These are phyloP conservation scores for Coemansia sp. DNA, from an alignment of 192 early-diverging fungal genomes.

Conservation along the genomic window DNA sequence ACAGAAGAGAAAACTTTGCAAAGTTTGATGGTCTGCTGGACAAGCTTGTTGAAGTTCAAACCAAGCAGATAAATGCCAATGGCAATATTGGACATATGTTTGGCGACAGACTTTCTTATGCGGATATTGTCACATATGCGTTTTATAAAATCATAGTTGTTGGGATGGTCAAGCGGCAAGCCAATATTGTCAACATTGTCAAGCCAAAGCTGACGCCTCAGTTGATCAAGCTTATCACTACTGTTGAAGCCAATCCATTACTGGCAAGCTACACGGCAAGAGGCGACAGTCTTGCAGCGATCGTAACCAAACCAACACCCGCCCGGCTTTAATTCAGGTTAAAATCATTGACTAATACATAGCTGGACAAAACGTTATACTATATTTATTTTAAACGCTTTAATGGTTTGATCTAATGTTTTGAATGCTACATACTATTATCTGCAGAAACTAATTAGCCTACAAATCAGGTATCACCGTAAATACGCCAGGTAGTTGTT, in stretches of 20 bases:
- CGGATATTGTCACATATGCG: conserved; percentile 34
- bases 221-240: conserved; percentile 22
- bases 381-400: too few relatives aligned
- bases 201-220: conserved; percentile 25
- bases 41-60: conserved; percentile 34
- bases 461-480: too few relatives aligned
- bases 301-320: neutral
- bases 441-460: too few relatives aligned
- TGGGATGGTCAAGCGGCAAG: neutral
- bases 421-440: too few relatives aligned
- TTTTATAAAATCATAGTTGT: conserved; percentile 23
- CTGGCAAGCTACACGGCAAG: conserved; percentile 3
- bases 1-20: conserved; percentile 6
- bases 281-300: conserved; percentile 4
- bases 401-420: too few relatives aligned
- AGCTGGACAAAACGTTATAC: too few relatives aligned
- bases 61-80: conserved; percentile 48
- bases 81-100: conserved; percentile 56
- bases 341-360: too few relatives aligned
- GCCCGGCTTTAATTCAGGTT: too few relatives aligned
- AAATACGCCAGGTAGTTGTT: neutral
- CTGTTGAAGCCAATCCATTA: conserved; percentile 18
- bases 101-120: conserved; percentile 46
- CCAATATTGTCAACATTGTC: conserved; percentile 4
- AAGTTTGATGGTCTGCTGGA: conserved; percentile 22